Conservation (phyloP, 2,329 filamentous ascomycete genomes). For the Fusarium proliferatum region DNA sequence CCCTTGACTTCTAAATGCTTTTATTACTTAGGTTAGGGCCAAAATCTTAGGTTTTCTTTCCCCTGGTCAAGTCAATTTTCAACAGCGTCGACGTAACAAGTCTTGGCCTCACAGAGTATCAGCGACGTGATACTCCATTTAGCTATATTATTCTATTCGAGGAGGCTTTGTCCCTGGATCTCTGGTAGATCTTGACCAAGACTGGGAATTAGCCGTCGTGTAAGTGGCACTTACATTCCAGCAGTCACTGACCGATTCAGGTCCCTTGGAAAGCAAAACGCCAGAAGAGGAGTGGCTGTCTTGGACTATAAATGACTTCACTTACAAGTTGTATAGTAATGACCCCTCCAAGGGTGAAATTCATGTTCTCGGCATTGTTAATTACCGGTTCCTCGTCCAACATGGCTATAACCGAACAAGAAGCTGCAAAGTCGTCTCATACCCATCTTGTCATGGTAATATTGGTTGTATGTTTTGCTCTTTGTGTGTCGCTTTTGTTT, state of each 20-base stretch:
- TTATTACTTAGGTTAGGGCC: too few relatives aligned
- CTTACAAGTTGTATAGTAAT: background rate
- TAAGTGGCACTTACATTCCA: background rate
- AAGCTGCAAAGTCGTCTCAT: background rate
- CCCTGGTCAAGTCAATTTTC: background rate
- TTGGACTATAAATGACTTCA: background rate
- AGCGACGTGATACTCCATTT: background rate
- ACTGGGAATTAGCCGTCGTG: background rate
- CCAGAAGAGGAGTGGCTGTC: background rate
- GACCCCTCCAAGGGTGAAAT: background rate
- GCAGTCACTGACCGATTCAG: too few relatives aligned
- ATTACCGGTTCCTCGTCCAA: too few relatives aligned
- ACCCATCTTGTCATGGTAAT: background rate
- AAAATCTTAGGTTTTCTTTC: too few relatives aligned
- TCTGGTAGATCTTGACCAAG: background rate
- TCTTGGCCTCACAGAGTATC: background rate
- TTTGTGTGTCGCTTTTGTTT: background rate
- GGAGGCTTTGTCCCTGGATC: background rate
- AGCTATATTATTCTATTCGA: background rate
- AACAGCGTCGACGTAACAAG: background rate
- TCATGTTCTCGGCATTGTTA: background rate
- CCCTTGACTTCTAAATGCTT: too few relatives aligned
- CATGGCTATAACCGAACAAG: background rate
- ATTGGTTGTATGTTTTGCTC: background rate
- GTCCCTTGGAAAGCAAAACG: background rate